Evolutionary conservation across 805 yeast species (phyloP).

Genomic region (Myxozyma melibiosi): DNA sequence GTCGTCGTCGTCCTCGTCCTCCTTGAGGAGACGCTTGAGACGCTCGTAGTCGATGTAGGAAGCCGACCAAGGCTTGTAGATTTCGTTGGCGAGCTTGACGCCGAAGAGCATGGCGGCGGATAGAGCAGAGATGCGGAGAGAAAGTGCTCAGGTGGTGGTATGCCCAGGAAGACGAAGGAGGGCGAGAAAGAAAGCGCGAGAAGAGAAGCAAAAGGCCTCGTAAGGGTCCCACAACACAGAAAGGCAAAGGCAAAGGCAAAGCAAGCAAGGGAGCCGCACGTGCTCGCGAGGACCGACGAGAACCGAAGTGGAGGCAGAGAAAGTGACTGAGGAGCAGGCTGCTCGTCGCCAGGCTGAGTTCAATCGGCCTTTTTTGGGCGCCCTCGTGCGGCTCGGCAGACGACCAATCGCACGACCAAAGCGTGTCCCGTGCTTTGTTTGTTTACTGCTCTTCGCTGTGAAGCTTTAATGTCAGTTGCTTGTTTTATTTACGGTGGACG

Average conservation of each 20-base stretch:
- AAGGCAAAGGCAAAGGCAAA: neutral
- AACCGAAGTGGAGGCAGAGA: neutral
- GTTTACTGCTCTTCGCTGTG: too few relatives aligned
- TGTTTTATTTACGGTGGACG: too few relatives aligned
- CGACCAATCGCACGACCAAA: constrained; percentile 8
- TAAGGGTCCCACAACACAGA: too few relatives aligned
- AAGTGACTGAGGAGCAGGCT: neutral
- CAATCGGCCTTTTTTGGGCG: too few relatives aligned
- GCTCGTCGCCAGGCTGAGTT: neutral
- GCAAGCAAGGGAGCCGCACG: neutral
- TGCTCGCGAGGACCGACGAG: neutral
- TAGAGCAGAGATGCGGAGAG: too few relatives aligned
- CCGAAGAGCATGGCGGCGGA: constrained; percentile 79
- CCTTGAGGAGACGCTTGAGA: constrained; percentile 76
- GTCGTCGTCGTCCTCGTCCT: constrained; percentile 36
- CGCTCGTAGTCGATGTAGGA: constrained; percentile 93
- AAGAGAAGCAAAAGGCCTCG: too few relatives aligned
- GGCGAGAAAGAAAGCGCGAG: neutral
- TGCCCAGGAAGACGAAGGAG: neutral
- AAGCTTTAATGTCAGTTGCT: too few relatives aligned
- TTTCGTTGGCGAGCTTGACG: constrained; percentile 75
- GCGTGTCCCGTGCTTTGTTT: constrained; percentile 10
- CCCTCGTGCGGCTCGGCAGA: constrained; percentile 5
- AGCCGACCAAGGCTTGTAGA: constrained; percentile 87
- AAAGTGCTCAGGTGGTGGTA: too few relatives aligned